Conservation (phyloP, 352 stramenopile species). For the Pythium aphanidermatum region DNA sequence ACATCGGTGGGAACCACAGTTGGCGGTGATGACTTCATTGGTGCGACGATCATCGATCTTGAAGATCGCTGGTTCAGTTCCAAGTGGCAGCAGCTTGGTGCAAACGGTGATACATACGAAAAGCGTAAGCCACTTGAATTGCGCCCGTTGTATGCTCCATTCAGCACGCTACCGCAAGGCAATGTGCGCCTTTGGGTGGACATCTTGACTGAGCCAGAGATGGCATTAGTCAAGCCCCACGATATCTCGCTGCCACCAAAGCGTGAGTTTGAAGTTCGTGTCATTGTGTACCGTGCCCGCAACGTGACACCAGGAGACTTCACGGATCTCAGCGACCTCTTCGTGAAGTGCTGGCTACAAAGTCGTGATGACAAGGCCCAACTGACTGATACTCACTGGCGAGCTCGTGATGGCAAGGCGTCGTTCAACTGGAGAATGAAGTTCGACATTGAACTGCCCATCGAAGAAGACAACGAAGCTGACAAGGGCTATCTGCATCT, state of each 20-base stretch:
- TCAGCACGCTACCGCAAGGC: slow-evolving; percentile 61
- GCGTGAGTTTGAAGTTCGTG: slow-evolving; percentile 83
- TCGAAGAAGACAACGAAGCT: slow-evolving; percentile 57
- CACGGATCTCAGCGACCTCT: slow-evolving; percentile 87
- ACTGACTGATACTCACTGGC: slow-evolving; percentile 90
- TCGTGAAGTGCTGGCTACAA: slow-evolving; percentile 88
- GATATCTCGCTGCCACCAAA: slow-evolving; percentile 78
- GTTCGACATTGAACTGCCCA: slow-evolving; percentile 80
- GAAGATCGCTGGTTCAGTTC: slow-evolving; percentile 91
- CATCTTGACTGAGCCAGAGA: slow-evolving; percentile 74
- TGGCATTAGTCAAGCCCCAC: slow-evolving; percentile 56
- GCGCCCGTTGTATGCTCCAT: slow-evolving; percentile 63
- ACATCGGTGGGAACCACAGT: slow-evolving; percentile 41
- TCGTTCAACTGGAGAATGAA: slow-evolving; percentile 93
- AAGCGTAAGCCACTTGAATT: slow-evolving; percentile 59
- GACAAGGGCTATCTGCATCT: slow-evolving; percentile 70
- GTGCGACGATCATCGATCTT: slow-evolving; percentile 89
- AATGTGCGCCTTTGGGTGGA: slow-evolving; percentile 85
- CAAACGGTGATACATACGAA: slow-evolving; percentile 25
- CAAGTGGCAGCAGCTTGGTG: slow-evolving; percentile 76
- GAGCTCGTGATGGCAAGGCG: slow-evolving; percentile 76
- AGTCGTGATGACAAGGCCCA: slow-evolving; percentile 61
- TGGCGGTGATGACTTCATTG: slow-evolving; percentile 86
- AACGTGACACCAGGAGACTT: slow-evolving; percentile 83
- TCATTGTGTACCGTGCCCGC: slow-evolving; percentile 90